Base-by-base conservation (phyloP, 306 rosid species). In the Trifolium fragiferum region DNA sequence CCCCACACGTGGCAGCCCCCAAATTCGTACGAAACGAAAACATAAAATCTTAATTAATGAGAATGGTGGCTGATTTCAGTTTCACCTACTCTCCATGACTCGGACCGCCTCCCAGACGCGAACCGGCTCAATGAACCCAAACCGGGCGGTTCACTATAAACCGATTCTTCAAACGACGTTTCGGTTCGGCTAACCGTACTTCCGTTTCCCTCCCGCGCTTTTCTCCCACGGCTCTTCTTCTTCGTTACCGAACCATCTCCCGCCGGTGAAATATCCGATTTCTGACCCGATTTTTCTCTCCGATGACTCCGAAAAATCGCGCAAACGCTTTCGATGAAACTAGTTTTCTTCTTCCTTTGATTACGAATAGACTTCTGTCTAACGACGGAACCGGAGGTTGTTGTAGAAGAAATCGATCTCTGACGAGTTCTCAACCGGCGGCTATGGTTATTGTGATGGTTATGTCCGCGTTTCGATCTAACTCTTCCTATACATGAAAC, bases 401-500 rank as follows among this genome's bases (percentile, higher is more conserved):
- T 4, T 4, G 69, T 6, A 65, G 78, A 76, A 23, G 84, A 81
- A 8, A 58, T 18, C 8, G 86, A 44, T 7, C 82, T 62, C 23
- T 78, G 88, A 54, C 91, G 96, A 40, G 33, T 82, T 85, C 88
- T 75, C 74, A 77, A 37, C 50, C 90, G 72, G 0, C 96, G 87
- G 58, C 82, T 90, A 66, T 91, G 82, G 62, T 87, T 93, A 5
- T 30, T 6, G 62, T 83, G 88, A 66, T 91, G 82, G 58, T 87
- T 93, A 5, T 30, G 33, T 30, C 33, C 33, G 33, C 91, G 78
- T 84, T 81, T 94, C 10, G 99, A 94, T 85, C 96, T 84, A 68
- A 94, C 99, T 65, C 93, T 84, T 4, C 99, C 99, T 75, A 94
- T 94, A 51, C 99, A 94, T 0, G 99, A 94, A 8, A 94, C 99